These are phyloP conservation scores for Leonotis leonurus DNA, from an alignment of 257 asterid genomes.

Conservation along the genomic window DNA sequence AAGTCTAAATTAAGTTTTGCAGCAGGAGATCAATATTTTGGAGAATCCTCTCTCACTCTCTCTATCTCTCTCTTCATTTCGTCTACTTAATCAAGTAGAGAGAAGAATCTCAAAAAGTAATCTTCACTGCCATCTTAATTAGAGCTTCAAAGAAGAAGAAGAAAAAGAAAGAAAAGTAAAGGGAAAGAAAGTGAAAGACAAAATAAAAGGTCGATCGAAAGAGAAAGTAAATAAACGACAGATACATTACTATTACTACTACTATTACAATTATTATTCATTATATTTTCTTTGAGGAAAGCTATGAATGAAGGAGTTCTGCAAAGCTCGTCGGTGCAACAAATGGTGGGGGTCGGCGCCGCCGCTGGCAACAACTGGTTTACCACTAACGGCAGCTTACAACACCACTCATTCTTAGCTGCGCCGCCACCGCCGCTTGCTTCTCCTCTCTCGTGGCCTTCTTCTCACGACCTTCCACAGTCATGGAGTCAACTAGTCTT, in stretches of 20 bases:
- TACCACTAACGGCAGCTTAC: slow-evolving; percentile 33
- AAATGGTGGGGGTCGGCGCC: slow-evolving; percentile 49
- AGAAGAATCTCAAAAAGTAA: background rate
- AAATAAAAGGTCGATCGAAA: background rate
- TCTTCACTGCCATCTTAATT: background rate
- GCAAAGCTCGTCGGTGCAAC: slow-evolving; percentile 55
- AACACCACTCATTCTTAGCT: slow-evolving; percentile 28
- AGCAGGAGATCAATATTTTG: background rate
- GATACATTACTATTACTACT: background rate
- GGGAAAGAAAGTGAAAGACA: background rate
- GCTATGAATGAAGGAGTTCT: slow-evolving; percentile 48
- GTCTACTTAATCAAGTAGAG: slow-evolving; percentile 4
- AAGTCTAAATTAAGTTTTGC: background rate
- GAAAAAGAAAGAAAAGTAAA: background rate
- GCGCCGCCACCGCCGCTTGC: slow-evolving; percentile 24
- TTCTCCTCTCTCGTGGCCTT: slow-evolving; percentile 36
- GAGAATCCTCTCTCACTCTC: background rate
- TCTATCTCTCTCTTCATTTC: background rate
- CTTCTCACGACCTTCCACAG: slow-evolving; percentile 43
- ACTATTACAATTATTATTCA: too few relatives aligned
- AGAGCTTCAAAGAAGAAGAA: background rate
- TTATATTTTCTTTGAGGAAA: background rate
- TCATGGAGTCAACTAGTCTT: slow-evolving; percentile 69
- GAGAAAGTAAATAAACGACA: background rate
- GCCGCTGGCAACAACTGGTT: slow-evolving; percentile 58